Percentiles rank a stretch among this genome's conserved stretches.
Conservation (phyloP, 768 basidiomycete genomes). For the Termitomyces sp. region DNA sequence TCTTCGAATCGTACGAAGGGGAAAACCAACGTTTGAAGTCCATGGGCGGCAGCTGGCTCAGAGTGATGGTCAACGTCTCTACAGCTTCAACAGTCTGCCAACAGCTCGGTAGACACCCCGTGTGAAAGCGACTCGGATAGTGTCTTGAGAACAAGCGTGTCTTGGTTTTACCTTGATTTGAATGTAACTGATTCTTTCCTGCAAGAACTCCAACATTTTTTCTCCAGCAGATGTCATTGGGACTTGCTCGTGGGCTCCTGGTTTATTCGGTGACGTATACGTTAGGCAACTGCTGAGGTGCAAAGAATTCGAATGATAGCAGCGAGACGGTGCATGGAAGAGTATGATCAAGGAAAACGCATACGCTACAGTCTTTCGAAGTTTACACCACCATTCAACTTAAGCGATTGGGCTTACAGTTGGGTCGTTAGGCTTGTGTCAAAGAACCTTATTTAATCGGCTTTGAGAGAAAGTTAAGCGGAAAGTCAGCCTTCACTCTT, state of each 20-base stretch:
- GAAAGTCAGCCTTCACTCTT: no score
- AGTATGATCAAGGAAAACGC: no score
- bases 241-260: not conserved
- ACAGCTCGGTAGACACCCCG: conserved; percentile 1
- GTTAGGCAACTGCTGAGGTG: not conserved
- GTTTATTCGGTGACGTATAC: not conserved
- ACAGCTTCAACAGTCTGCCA: not conserved
- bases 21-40: not conserved
- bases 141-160: not conserved
- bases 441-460: no score
- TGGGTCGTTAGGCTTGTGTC: no score
- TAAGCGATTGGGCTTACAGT: no score
- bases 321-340: not conserved
- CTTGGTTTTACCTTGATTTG: not conserved
- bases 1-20: not conserved
- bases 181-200: not conserved
- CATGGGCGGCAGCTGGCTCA: not conserved
- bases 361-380: no score
- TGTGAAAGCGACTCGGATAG: not conserved
- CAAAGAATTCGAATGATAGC: not conserved
- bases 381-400: no score
- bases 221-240: not conserved
- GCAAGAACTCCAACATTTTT: not conserved
- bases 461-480: no score
- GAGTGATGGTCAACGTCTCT: not conserved